phyloP scores from a whole-genome alignment of 441 rosid genomes.

The Mallotus repandus region DNA sequence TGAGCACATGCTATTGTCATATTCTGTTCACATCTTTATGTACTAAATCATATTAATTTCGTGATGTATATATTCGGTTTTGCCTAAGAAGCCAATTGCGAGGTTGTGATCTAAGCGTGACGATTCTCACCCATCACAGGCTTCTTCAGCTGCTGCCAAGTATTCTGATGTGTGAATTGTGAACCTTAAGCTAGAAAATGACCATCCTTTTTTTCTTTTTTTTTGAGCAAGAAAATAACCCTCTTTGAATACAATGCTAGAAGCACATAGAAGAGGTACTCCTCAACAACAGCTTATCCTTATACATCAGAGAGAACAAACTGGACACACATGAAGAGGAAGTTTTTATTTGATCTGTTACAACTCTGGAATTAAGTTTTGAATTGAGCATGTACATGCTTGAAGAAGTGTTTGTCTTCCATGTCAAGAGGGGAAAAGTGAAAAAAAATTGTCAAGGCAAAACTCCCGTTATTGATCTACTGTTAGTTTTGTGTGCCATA shows the following conservation, averaged over 20 bases:
- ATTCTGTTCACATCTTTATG: too few relatives aligned
- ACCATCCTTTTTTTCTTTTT: background rate
- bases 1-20: too few relatives aligned
- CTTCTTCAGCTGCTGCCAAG: background rate
- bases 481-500: constrained; percentile 18
- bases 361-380: too few relatives aligned
- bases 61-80: background rate
- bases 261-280: background rate
- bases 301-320: background rate
- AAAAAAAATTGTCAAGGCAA: background rate
- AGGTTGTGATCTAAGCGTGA: constrained; percentile 5
- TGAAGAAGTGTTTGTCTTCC: background rate
- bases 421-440: background rate
- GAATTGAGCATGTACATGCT: too few relatives aligned
- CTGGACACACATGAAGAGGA: too few relatives aligned
- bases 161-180: background rate
- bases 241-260: background rate
- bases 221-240: too few relatives aligned
- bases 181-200: background rate
- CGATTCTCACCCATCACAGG: background rate
- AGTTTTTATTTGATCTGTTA: too few relatives aligned
- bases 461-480: background rate
- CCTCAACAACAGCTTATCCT: background rate
- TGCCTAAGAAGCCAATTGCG: background rate
- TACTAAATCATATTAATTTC: background rate